These are phyloP conservation scores for Beauveria sp. DNA, from an alignment of 2,329 filamentous ascomycete genomes.

Conservation along the genomic window DNA sequence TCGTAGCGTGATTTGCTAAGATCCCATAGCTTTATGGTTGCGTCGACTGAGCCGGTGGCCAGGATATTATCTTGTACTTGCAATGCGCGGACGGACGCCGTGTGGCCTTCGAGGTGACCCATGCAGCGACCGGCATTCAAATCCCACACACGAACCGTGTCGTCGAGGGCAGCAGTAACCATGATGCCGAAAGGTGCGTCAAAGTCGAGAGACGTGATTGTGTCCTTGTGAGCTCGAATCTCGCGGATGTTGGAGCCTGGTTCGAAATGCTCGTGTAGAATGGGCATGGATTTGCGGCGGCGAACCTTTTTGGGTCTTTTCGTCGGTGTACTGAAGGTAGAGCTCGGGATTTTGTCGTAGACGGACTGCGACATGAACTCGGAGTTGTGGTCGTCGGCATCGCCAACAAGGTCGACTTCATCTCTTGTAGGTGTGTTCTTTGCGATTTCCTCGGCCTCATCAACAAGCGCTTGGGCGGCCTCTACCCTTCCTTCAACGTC, in stretches of 20 bases:
- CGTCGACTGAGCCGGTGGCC: conserved; percentile 89
- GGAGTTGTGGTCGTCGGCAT: conserved; percentile 38
- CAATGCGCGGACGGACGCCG: conserved; percentile 83
- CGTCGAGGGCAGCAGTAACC: conserved; percentile 86
- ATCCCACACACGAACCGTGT: conserved; percentile 94
- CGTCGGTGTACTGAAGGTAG: conserved; percentile 40
- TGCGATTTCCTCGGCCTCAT: conserved; percentile 50
- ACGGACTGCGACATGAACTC: conserved; percentile 97
- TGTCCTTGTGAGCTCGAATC: conserved; percentile 79
- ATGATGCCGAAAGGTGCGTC: conserved; percentile 95
- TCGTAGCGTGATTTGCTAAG: conserved; percentile 81
- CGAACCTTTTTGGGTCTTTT: conserved; percentile 45
- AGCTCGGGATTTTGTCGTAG: conserved; percentile 77
- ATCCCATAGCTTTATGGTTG: conserved; percentile 92
- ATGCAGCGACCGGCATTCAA: conserved; percentile 88
- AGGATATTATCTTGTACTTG: conserved; percentile 95
- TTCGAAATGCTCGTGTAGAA: conserved; percentile 91
- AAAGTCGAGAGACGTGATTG: conserved; percentile 86
- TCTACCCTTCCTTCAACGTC: conserved; percentile 56
- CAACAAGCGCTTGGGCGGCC: conserved; percentile 50
- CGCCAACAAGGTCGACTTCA: conserved; percentile 45
- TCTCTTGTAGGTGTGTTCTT: conserved; percentile 43
- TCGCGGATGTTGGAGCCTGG: conserved; percentile 83
- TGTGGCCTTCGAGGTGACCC: conserved; percentile 84
- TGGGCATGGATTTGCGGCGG: conserved; percentile 79